Evolutionary conservation across 371 early-diverging fungal species (phyloP).

Genomic region (Mortierella sp.): DNA sequence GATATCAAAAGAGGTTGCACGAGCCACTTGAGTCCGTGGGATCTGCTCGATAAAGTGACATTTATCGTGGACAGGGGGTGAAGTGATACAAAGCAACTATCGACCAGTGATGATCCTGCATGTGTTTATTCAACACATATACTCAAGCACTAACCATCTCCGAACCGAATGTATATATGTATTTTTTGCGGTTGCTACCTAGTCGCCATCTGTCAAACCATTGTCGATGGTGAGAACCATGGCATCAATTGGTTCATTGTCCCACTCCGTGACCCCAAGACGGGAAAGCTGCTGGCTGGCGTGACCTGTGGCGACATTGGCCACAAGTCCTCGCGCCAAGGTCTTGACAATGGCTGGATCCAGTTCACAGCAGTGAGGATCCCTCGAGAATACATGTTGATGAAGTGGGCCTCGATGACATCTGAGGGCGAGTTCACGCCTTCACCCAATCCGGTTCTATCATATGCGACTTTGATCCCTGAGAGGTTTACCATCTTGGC

Average conservation of each 20-base stretch:
- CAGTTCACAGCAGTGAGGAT: constrained; percentile 89
- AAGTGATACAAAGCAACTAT: background rate
- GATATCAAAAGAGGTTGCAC: no score
- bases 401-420: constrained; percentile 73
- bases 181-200: constrained; percentile 33
- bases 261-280: constrained; percentile 80
- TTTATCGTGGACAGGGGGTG: no score
- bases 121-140: background rate
- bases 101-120: background rate
- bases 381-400: constrained; percentile 86
- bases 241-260: constrained; percentile 90
- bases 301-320: constrained; percentile 91
- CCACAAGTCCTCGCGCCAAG: constrained; percentile 80
- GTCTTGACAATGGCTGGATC: constrained; percentile 95
- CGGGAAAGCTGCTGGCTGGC: constrained; percentile 70
- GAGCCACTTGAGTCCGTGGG: no score
- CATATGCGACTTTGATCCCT: constrained; percentile 75
- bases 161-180: background rate
- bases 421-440: constrained; percentile 70
- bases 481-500: constrained; percentile 66
- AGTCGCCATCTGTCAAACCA: constrained; percentile 69
- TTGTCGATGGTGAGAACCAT: constrained; percentile 71
- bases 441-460: constrained; percentile 67
- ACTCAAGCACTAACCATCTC: background rate
- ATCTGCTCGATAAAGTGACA: constrained; percentile 12